A percentile compares a stretch with the other conserved stretches of the same genome.
These are phyloP conservation scores for Linum lewisii DNA, from an alignment of 345 rosid species.

Conservation along the genomic window DNA sequence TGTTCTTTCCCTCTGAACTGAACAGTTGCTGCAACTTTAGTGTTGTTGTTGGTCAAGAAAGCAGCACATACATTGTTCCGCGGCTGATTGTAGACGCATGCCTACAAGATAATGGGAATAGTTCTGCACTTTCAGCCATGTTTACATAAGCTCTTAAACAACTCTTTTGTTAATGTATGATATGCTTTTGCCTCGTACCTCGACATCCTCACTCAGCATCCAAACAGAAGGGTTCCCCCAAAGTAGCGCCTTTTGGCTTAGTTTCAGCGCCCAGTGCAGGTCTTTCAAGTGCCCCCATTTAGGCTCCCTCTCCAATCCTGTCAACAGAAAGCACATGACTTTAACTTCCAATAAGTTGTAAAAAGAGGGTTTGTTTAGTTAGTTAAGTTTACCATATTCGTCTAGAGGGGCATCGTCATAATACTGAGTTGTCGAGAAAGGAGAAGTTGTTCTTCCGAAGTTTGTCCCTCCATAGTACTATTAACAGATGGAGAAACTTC, in stretches of 20 bases:
- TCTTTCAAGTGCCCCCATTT: slow-evolving; percentile 5
- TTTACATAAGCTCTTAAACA: neutral
- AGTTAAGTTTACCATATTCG: neutral
- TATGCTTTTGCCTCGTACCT: neutral
- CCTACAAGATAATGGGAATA: neutral
- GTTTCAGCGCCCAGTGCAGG: slow-evolving; percentile 2
- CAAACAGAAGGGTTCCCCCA: neutral
- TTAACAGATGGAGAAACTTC: neutral
- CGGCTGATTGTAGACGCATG: neutral
- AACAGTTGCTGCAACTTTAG: neutral
- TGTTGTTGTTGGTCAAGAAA: slow-evolving; percentile 6
- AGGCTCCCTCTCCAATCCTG: slow-evolving; percentile 3
- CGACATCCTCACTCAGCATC: neutral
- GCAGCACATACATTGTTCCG: neutral
- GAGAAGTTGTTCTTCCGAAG: neutral
- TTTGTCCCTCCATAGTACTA: slow-evolving; percentile 3
- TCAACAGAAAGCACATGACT: neutral
- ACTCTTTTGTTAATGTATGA: neutral
- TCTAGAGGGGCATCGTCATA: slow-evolving; percentile 2
- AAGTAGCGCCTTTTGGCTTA: slow-evolving; percentile 1
- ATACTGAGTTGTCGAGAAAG: neutral
- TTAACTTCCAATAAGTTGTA: neutral
- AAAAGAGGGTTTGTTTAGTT: neutral
- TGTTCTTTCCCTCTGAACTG: neutral
- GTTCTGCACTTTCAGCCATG: too few species aligned